Evolutionary conservation across 192 early-diverging fungal species (phyloP).

Genomic region (Coemansia sp.): DNA sequence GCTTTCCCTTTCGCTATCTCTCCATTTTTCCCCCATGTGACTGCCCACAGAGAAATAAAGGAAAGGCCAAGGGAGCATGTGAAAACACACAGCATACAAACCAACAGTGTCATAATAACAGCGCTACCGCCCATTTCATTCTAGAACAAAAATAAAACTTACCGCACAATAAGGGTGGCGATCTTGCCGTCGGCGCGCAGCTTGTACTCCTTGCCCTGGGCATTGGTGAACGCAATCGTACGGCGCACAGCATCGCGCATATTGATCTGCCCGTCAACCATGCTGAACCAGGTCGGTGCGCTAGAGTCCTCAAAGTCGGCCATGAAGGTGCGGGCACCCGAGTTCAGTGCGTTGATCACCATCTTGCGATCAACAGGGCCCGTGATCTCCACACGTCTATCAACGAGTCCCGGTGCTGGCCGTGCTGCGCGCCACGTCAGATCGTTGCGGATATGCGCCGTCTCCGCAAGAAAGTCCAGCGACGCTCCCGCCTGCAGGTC

Average conservation of each 20-base stretch:
- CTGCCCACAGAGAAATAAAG: too few relatives aligned
- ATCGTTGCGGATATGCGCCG: conserved; percentile 86
- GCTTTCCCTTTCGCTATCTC: too few relatives aligned
- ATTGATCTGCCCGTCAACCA: conserved; percentile 88
- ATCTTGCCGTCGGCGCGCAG: conserved; percentile 86
- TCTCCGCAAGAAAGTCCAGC: conserved; percentile 92
- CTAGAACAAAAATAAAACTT: conserved; percentile 15
- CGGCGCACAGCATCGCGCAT: conserved; percentile 89
- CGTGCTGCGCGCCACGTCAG: conserved; percentile 84
- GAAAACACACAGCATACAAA: conserved; percentile 5
- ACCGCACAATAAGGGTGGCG: conserved; percentile 86
- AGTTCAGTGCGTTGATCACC: conserved; percentile 99
- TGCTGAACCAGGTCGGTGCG: conserved; percentile 96
- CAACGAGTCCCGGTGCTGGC: conserved; percentile 86
- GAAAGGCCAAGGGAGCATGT: conserved; percentile 10
- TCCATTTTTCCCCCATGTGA: too few relatives aligned
- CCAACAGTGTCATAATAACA: conserved; percentile 18
- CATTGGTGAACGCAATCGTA: conserved; percentile 80
- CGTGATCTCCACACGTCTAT: conserved; percentile 96
- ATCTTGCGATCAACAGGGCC: conserved; percentile 98
- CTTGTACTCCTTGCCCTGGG: conserved; percentile 93
- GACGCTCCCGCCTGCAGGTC: conserved; percentile 77
- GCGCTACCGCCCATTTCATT: background rate
- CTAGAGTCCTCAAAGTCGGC: conserved; percentile 99
- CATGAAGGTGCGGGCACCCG: conserved; percentile 93